These are phyloP conservation scores for Seiridium unicorne DNA, from an alignment of 2,329 filamentous ascomycete genomes.

Conservation along the genomic window DNA sequence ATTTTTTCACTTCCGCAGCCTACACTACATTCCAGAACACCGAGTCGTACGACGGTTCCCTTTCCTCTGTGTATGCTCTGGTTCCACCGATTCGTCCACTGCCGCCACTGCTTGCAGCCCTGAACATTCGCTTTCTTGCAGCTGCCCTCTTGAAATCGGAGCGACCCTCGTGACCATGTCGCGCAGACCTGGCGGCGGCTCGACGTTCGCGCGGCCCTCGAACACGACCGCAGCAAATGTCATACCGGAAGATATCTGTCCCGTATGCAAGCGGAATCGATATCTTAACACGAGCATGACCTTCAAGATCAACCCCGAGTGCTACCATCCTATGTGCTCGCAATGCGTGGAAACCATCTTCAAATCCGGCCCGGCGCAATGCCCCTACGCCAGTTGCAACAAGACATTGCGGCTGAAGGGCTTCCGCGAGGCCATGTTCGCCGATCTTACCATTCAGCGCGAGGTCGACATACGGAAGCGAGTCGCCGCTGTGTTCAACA, in stretches of 20 bases:
- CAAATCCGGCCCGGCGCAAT: constrained; percentile 85
- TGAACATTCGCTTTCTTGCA: neutral
- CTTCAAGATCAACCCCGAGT: constrained; percentile 96
- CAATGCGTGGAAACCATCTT: constrained; percentile 95
- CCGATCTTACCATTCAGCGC: constrained; percentile 81
- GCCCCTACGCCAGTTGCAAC: constrained; percentile 85
- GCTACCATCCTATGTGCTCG: constrained; percentile 98
- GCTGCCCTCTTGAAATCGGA: neutral
- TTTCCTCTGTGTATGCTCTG: too few species aligned
- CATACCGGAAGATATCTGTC: constrained; percentile 71
- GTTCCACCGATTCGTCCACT: too few species aligned
- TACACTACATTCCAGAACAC: too few species aligned
- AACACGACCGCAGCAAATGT: constrained; percentile 20
- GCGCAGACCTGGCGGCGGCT: constrained; percentile 26
- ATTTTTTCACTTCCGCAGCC: too few species aligned
- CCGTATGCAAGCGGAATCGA: constrained; percentile 93
- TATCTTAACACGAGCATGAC: constrained; percentile 94
- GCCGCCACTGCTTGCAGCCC: too few species aligned
- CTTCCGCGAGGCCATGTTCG: constrained; percentile 88
- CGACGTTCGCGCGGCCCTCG: constrained; percentile 12
- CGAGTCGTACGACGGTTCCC: too few species aligned
- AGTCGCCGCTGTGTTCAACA: constrained; percentile 81
- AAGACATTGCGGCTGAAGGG: constrained; percentile 81
- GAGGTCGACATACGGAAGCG: constrained; percentile 88
- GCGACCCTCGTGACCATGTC: constrained; percentile 28